phyloP scores from a whole-genome alignment of 495 filamentous ascomycete species.

The Sordaria brevicollis region DNA sequence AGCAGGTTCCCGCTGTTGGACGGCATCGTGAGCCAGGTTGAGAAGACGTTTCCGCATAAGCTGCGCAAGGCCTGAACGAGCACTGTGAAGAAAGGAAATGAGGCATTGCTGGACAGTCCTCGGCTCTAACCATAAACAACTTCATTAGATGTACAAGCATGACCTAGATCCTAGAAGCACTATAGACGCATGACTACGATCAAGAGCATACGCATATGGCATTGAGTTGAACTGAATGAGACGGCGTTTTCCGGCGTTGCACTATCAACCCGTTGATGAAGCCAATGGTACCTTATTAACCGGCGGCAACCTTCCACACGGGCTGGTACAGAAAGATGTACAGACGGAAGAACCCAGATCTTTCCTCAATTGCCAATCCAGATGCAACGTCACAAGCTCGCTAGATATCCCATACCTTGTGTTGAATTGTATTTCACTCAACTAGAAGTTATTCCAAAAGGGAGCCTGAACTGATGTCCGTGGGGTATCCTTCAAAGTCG shows the following conservation, averaged over 20 bases:
- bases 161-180: background rate
- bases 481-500: too few relatives aligned
- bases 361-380: background rate
- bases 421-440: too few relatives aligned
- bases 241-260: background rate
- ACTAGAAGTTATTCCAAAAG: too few relatives aligned
- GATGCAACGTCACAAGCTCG: background rate
- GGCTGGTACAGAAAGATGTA: background rate
- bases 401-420: too few relatives aligned
- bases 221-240: background rate
- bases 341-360: too few relatives aligned
- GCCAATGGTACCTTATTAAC: background rate
- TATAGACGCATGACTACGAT: background rate
- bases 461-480: too few relatives aligned
- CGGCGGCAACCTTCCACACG: background rate
- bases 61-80: background rate
- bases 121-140: background rate
- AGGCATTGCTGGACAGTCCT: background rate
- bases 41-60: background rate
- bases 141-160: background rate
- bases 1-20: background rate
- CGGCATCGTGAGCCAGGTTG: background rate
- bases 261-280: background rate
- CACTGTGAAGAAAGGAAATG: background rate
- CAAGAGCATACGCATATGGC: background rate